phyloP scores from a whole-genome alignment of 164 flowering plant genomes.

The Brasenia schreberi region DNA sequence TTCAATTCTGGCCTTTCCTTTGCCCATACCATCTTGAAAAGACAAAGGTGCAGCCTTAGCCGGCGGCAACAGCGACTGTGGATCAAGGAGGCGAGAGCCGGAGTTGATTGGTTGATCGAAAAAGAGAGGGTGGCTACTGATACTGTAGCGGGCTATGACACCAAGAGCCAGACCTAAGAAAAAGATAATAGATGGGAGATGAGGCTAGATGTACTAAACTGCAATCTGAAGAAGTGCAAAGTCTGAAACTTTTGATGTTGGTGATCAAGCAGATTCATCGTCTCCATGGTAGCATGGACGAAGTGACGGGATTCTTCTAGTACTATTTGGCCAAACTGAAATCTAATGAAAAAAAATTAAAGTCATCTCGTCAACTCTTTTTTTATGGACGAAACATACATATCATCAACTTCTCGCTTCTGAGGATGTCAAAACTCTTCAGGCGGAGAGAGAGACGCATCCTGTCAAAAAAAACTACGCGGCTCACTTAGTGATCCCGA shows the following conservation, averaged over 20 bases:
- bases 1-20: not conserved
- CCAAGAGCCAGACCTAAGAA: not conserved
- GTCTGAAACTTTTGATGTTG: not conserved
- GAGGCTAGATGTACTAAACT: not conserved
- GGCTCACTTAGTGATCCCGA: no score
- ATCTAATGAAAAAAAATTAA: no score
- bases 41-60: not conserved
- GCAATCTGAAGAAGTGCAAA: not conserved
- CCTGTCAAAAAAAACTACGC: no score
- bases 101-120: not conserved
- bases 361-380: no score
- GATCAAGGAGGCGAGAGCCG: not conserved
- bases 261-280: not conserved
- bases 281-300: no score
- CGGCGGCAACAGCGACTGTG: not conserved
- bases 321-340: no score
- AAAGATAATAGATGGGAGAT: not conserved
- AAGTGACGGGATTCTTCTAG: no score
- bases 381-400: no score
- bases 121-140: not conserved
- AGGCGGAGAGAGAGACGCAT: no score
- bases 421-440: no score
- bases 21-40: not conserved
- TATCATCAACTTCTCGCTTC: no score
- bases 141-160: not conserved